These are phyloP conservation scores for Rutstroemia sp. DNA, from an alignment of 2,329 filamentous ascomycete species.

Conservation along the genomic window DNA sequence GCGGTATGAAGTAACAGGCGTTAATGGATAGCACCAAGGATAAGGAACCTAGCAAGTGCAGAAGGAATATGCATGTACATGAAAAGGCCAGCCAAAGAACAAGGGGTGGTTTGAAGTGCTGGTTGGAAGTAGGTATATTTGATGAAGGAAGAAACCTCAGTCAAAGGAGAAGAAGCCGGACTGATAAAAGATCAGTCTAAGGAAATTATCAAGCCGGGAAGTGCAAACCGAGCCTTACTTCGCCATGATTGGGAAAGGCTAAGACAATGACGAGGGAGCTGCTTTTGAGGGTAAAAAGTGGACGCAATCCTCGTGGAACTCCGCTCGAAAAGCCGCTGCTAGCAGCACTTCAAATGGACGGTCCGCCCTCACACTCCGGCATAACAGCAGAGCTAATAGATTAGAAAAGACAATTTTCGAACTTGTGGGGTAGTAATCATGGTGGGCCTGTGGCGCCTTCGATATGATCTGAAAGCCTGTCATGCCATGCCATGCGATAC, in stretches of 20 bases:
- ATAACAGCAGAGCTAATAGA: not conserved
- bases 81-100: slow-evolving; percentile 1
- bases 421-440: slow-evolving; percentile 22
- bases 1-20: slow-evolving; percentile 15
- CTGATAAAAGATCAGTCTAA: not conserved
- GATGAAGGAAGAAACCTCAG: not conserved
- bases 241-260: not conserved
- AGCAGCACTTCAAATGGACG: not conserved
- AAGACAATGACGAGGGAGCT: not conserved
- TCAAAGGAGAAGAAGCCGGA: not conserved
- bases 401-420: slow-evolving; percentile 1
- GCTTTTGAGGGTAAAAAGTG: not conserved
- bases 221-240: not conserved
- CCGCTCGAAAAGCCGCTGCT: not conserved
- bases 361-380: not conserved
- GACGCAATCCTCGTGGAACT: not conserved
- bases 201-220: not conserved
- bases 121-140: slow-evolving; percentile 13
- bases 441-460: not conserved
- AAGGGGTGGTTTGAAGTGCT: slow-evolving; percentile 20
- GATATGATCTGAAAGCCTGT: slow-evolving; percentile 5
- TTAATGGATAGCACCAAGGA: slow-evolving; percentile 19
- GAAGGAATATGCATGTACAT: slow-evolving; percentile 18
- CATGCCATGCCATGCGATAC: not conserved
- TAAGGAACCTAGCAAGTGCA: slow-evolving; percentile 21